Percentiles rank a stretch among this genome's conserved stretches.
Conservation (phyloP, 306 rosid species). For the Amphicarpaea edgeworthii region DNA sequence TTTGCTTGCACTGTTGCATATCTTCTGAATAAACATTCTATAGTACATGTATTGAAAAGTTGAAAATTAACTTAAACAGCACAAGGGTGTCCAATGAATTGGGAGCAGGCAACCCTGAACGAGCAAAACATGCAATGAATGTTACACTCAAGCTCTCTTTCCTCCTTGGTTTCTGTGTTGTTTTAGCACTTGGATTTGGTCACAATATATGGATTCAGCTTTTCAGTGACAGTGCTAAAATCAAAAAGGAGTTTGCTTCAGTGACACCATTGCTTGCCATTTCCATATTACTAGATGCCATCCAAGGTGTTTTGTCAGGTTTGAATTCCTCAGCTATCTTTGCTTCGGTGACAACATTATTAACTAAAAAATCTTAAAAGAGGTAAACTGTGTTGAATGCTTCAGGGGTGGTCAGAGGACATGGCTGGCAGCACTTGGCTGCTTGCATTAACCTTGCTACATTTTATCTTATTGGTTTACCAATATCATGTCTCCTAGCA, state of each 20-base stretch:
- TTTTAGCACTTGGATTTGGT: conserved; percentile 62
- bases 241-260: conserved; percentile 71
- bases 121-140: conserved; percentile 76
- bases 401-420: conserved; percentile 88
- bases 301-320: conserved; percentile 94
- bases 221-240: conserved; percentile 57
- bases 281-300: conserved; percentile 69
- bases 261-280: conserved; percentile 72
- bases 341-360: not conserved
- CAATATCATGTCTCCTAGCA: conserved; percentile 66
- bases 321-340: conserved; percentile 9
- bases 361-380: not conserved
- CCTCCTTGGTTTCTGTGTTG: conserved; percentile 60
- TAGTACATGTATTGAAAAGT: conserved; percentile 18
- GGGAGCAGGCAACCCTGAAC: conserved; percentile 69
- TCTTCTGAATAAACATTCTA: conserved; percentile 6
- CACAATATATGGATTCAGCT: conserved; percentile 67
- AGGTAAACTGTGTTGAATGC: conserved; percentile 10
- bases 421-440: conserved; percentile 83
- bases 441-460: conserved; percentile 67
- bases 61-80: conserved; percentile 48
- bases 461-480: conserved; percentile 74
- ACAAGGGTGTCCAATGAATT: conserved; percentile 90
- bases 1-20: not conserved
- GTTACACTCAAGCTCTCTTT: conserved; percentile 76